phyloP scores from a whole-genome alignment of 768 basidiomycete species.

The Candolleomyces efflorescens region DNA sequence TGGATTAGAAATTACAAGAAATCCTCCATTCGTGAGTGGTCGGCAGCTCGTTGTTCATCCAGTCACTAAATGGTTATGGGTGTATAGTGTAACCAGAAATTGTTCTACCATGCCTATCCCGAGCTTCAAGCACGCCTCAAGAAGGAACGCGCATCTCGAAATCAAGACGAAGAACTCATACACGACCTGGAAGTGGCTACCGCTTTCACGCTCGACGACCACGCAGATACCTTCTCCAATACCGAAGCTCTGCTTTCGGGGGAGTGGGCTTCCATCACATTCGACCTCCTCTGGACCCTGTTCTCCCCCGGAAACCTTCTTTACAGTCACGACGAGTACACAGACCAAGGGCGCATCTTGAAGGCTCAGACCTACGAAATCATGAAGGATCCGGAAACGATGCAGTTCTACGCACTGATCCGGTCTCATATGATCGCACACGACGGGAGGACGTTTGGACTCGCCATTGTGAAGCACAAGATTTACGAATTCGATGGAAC shows the following conservation, averaged over 20 bases:
- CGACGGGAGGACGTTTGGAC: conserved; percentile 5
- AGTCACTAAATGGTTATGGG: not conserved
- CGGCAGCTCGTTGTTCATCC: not conserved
- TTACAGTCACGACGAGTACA: conserved; percentile 5
- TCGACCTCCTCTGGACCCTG: conserved; percentile 27
- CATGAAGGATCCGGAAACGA: conserved; percentile 3
- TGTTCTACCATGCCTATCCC: not conserved
- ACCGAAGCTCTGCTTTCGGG: not conserved
- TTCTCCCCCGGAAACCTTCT: conserved; percentile 15
- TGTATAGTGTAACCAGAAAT: not conserved
- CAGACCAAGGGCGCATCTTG: conserved; percentile 2
- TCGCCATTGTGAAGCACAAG: not conserved
- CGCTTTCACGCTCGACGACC: not conserved
- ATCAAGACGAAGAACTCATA: not conserved
- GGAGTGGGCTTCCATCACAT: conserved; percentile 16
- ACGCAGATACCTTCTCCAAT: not conserved
- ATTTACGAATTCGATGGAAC: conserved; percentile 1
- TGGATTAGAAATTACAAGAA: not conserved
- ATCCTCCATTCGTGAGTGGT: not conserved
- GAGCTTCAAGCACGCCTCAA: not conserved
- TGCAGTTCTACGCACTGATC: not conserved
- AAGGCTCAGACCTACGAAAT: conserved; percentile 1
- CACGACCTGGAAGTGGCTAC: conserved; percentile 1
- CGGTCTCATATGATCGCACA: not conserved
- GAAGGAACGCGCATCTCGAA: not conserved